A percentile compares a stretch with the other conserved stretches of the same genome.
phyloP scores from a whole-genome alignment of 129 eudicot genomes.

The Flaveria robusta region DNA sequence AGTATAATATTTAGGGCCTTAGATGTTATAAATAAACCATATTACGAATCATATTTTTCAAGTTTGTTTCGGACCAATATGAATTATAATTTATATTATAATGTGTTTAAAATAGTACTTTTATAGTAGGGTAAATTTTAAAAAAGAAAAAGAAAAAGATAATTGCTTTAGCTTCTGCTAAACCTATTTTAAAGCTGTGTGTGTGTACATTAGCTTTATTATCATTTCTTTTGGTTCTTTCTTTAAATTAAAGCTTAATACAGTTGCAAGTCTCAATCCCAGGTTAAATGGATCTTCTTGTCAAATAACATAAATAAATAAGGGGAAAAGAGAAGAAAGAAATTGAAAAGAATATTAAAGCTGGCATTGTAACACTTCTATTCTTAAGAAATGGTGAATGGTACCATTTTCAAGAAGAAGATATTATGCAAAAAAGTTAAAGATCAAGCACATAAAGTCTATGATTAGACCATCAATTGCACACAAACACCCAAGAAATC shows the following conservation, averaged over 20 bases:
- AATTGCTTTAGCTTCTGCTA: slow-evolving; percentile 41
- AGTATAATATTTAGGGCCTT: too few relatives aligned
- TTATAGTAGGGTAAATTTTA: slow-evolving; percentile 12
- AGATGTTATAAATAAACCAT: too few relatives aligned
- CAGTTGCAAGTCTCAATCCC: slow-evolving; percentile 41
- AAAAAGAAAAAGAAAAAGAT: slow-evolving; percentile 45
- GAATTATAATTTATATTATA: slow-evolving; percentile 17
- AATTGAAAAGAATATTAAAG: slow-evolving; percentile 71
- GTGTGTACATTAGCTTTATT: slow-evolving; percentile 38
- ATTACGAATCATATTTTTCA: slow-evolving; percentile 44
- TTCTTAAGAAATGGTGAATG: slow-evolving; percentile 55
- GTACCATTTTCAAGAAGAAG: slow-evolving; percentile 39
- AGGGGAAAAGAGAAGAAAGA: slow-evolving; percentile 19
- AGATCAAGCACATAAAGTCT: slow-evolving; percentile 12
- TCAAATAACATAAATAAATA: slow-evolving; percentile 29
- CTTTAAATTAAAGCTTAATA: slow-evolving; percentile 32
- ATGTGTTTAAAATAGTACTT: slow-evolving; percentile 1
- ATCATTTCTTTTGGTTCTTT: slow-evolving; percentile 18
- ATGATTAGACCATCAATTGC: slow-evolving; percentile 13
- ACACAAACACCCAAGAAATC: slow-evolving; percentile 4
- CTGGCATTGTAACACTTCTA: slow-evolving; percentile 56
- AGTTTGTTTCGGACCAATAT: not conserved
- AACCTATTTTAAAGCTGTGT: slow-evolving; percentile 31
- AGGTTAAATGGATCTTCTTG: slow-evolving; percentile 45
- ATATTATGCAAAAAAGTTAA: slow-evolving; percentile 62